These are phyloP conservation scores for Megacollybia platyphylla DNA, from an alignment of 1,284 basidiomycete species.

Conservation along the genomic window DNA sequence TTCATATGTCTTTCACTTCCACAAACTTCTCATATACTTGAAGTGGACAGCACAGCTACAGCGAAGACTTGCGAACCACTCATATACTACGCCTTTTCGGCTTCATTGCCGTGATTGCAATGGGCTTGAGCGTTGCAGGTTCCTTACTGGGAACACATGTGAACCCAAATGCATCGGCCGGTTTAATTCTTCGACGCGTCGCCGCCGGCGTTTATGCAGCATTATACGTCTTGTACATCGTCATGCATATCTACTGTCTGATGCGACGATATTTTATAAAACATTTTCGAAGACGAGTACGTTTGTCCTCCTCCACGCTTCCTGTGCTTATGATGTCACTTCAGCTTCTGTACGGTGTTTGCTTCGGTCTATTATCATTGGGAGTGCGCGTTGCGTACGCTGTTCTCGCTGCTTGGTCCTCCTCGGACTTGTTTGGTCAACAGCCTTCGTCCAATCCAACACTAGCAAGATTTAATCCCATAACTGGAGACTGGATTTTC, in stretches of 20 bases:
- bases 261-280: constrained; percentile 30
- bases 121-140: constrained; percentile 41
- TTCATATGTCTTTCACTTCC: constrained; percentile 7
- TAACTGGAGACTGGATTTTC: constrained; percentile 38
- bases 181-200: constrained; percentile 30
- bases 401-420: constrained; percentile 40
- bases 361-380: constrained; percentile 43
- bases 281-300: constrained; percentile 34
- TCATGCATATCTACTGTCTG: constrained; percentile 34
- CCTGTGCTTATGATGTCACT: constrained; percentile 5
- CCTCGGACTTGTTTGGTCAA: constrained; percentile 27
- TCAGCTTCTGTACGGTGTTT: constrained; percentile 40
- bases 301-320: background rate
- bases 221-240: constrained; percentile 29
- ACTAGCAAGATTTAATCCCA: constrained; percentile 37
- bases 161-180: constrained; percentile 15
- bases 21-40: background rate
- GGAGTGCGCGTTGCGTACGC: constrained; percentile 41
- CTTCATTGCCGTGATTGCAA: constrained; percentile 26
- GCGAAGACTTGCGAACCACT: constrained; percentile 25
- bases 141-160: constrained; percentile 24
- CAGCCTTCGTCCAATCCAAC: constrained; percentile 21
- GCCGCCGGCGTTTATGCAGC: constrained; percentile 36
- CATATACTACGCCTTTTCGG: constrained; percentile 25
- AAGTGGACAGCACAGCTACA: constrained; percentile 33